These are phyloP conservation scores for Ulota crispa DNA, from an alignment of 225 moss, liverwort and hornwort genomes.

Conservation along the genomic window DNA sequence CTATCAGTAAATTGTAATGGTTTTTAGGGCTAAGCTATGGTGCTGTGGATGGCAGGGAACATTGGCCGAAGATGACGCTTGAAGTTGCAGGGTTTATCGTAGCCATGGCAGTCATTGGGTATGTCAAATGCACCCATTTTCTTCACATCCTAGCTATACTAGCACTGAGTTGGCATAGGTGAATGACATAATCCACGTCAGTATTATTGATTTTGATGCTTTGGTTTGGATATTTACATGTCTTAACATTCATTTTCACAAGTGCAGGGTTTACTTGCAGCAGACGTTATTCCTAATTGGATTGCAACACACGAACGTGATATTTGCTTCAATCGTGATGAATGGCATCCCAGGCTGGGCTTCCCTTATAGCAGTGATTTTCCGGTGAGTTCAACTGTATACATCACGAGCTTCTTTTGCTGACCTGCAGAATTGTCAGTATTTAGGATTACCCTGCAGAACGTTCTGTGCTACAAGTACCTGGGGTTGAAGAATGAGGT, in stretches of 20 bases:
- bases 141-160: not conserved
- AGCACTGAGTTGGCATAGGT: not conserved
- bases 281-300: constrained; percentile 49
- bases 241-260: too few species aligned
- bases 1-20: not conserved
- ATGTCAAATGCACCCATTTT: not conserved
- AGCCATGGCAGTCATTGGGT: constrained; percentile 43
- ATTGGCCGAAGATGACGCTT: constrained; percentile 39
- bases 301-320: constrained; percentile 38
- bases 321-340: constrained; percentile 39
- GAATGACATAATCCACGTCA: not conserved
- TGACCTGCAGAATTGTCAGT: not conserved
- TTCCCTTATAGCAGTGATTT: constrained; percentile 38
- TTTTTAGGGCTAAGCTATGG: not conserved
- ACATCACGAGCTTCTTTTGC: not conserved
- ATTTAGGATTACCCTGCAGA: not conserved
- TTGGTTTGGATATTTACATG: too few species aligned
- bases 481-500: not conserved
- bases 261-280: constrained; percentile 34
- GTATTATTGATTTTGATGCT: too few species aligned
- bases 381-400: constrained; percentile 24
- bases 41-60: constrained; percentile 28
- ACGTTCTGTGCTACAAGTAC: not conserved
- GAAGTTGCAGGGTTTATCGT: constrained; percentile 34
- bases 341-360: constrained; percentile 35